Conservation (phyloP, 768 basidiomycete species). For the Naematelia encephala region DNA sequence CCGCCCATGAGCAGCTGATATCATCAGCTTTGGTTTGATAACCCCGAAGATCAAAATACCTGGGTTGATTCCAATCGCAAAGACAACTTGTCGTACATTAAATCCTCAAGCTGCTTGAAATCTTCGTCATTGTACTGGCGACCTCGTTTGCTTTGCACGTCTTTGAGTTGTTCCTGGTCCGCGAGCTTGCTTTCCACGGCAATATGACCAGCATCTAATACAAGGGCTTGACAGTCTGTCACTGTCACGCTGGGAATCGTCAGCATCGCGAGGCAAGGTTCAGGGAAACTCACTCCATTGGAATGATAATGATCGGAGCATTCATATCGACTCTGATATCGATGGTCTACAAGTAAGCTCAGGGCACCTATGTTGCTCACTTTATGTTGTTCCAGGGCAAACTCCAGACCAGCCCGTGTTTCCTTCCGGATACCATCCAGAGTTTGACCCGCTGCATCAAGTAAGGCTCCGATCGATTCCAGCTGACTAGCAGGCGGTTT, state of each 20-base stretch:
- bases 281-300: constrained; percentile 69
- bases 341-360: constrained; percentile 57
- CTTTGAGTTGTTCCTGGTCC: constrained; percentile 71
- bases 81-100: constrained; percentile 92
- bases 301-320: constrained; percentile 93
- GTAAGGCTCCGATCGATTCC: constrained; percentile 87
- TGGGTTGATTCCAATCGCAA: constrained; percentile 84
- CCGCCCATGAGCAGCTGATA: constrained; percentile 81
- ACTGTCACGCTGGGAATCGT: constrained; percentile 65
- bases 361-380: constrained; percentile 3
- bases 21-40: neutral
- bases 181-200: constrained; percentile 86
- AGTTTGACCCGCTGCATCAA: constrained; percentile 87
- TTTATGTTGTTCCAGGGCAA: constrained; percentile 86
- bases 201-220: constrained; percentile 95
- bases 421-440: constrained; percentile 90
- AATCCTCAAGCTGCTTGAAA: constrained; percentile 73
- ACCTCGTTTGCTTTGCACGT: constrained; percentile 76
- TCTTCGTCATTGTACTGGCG: constrained; percentile 84
- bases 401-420: constrained; percentile 88
- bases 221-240: constrained; percentile 73
- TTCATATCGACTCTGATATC: constrained; percentile 96
- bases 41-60: constrained; percentile 54
- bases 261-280: constrained; percentile 1
- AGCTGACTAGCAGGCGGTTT: constrained; percentile 90